Base-by-base conservation (phyloP, 169 alveolate genomes). In the Plasmodium adleri region DNA sequence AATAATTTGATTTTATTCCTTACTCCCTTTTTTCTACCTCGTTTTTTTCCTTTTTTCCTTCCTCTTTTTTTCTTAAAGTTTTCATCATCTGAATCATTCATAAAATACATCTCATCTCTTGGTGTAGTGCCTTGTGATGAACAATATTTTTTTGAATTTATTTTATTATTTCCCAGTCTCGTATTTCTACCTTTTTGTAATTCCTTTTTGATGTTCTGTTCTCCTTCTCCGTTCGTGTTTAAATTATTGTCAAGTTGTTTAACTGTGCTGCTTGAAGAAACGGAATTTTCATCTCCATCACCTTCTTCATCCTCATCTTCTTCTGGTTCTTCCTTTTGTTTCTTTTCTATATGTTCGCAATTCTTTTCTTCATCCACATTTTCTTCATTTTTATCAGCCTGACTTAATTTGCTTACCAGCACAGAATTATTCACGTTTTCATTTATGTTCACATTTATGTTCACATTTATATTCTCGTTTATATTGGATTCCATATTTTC, bases 21-120 rank as follows among this genome's bases (percentile, higher is more conserved):
- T 9, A 50, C 88, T 60, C 88, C 88, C 20, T 63, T 75, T 62
- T 75, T 75, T 54, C 88, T 62, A 8, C 88, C 88, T 50, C 88
- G 12, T 52, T 60, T 75, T 60, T 75, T 75, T 6, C 88, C 88
- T 13, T 63, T 75, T 12, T 75, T 75, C 45, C 88, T 50, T 32
- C 88, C 88, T 47, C 88, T 62, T 8, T 24, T 62, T n/a, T 62
- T 75, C 39, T 62, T 75, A 10, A 9, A 50, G 0, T 54, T 45
- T 75, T 24, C 68, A n/a, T 56, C 67, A 17, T 75, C 64, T 26
- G 5, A 20, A 39, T 62, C 63, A 1, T 22, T 24, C 4, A 2
- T 3, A 26, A 3, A 12, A 54, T 24, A 22, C 6, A 2, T 9
- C 2, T 32, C 75, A 54, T 22, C 74, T 54, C 56, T 47, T 54